Evolutionary conservation across 2,329 filamentous ascomycete genomes (phyloP).

Genomic region (Parasarocladium wereldwijsianum): DNA sequence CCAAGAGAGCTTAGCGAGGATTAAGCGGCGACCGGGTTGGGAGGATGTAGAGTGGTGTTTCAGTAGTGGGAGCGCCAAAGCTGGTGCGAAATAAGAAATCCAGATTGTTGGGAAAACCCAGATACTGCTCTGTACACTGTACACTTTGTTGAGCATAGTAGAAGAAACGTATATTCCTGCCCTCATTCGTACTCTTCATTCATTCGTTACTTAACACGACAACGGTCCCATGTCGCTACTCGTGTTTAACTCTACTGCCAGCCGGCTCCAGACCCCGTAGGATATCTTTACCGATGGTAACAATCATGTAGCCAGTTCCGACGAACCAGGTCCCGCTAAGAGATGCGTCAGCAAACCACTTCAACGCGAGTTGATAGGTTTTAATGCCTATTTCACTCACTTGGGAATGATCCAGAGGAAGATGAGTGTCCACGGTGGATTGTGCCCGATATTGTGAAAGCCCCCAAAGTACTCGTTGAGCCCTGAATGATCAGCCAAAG

Average conservation of each 20-base stretch:
- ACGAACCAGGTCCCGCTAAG: constrained; percentile 40
- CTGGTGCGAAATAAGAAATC: too few species aligned
- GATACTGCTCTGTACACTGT: too few species aligned
- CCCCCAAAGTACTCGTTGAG: constrained; percentile 40
- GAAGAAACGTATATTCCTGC: too few species aligned
- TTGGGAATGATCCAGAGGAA: constrained; percentile 44
- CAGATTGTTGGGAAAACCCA: too few species aligned
- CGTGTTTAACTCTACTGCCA: too few species aligned
- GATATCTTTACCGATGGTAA: constrained; percentile 32
- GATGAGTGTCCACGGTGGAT: constrained; percentile 26
- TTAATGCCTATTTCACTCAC: constrained; percentile 21
- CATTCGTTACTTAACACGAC: too few species aligned
- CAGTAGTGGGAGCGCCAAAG: too few species aligned
- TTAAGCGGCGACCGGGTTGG: constrained; percentile 7
- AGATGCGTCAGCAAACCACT: constrained; percentile 1
- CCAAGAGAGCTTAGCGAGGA: constrained; percentile 4
- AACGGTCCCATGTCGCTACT: too few species aligned
- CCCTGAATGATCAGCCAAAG: constrained; percentile 20
- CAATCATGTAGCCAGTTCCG: constrained; percentile 35
- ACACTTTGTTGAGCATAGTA: too few species aligned
- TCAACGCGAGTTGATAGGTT: neutral
- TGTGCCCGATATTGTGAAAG: constrained; percentile 44
- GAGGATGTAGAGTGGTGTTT: too few species aligned
- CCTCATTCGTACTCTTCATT: too few species aligned
- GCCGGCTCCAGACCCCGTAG: constrained; percentile 30